Evolutionary conservation across 2,329 filamentous ascomycete species (phyloP), one percentile per base, ranked within the genome.

Genomic region (Dactylellina sp.): DNA sequence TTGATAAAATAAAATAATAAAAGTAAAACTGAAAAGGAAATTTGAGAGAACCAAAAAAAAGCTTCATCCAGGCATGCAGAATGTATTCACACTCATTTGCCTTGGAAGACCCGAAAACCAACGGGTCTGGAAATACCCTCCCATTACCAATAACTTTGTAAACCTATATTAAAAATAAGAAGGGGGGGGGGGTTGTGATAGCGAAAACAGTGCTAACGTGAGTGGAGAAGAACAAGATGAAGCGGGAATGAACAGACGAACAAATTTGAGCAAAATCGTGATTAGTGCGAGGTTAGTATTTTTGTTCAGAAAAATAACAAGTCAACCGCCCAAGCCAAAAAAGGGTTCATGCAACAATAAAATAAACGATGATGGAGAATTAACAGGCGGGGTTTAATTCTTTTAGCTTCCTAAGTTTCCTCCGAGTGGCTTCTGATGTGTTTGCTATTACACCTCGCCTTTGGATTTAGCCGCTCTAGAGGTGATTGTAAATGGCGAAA

Each of bases 1-100:
- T 52, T 50, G 47, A 60, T 50, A 39, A 71, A 65, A 49, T 28
- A 59, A 61, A 59, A 14, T n/a, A n/a, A n/a, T n/a, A 25, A 64
- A 55, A 2, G 44, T 37, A 37, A 53, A 53, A 40, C 24, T 28
- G 53, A 57, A 16, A 24, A 35, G 3, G 49, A 35, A n/a, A 28
- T 22, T n/a, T n/a, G n/a, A 40, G 22, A 62, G 2, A 24, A 55
- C 11, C 9, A 53, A 44, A 14, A 25, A 18, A 35, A 32, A 39
- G n/a, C 12, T 50, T 2, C 7, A 42, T 44, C 28, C 35, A 50
- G 6, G 20, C 3, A 20, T 44, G n/a, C 22, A 25, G 16, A 60
- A 37, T 35, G 52, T 46, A 60, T 47, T 25, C 59, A 60, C 49
- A 64, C n/a, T 37, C 32, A 12, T 49, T 60, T 44, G 46, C 60